Evolutionary conservation across 106 monocot species (phyloP), one percentile per base, ranked within the genome.

Genomic region (Ottelia alismoides): DNA sequence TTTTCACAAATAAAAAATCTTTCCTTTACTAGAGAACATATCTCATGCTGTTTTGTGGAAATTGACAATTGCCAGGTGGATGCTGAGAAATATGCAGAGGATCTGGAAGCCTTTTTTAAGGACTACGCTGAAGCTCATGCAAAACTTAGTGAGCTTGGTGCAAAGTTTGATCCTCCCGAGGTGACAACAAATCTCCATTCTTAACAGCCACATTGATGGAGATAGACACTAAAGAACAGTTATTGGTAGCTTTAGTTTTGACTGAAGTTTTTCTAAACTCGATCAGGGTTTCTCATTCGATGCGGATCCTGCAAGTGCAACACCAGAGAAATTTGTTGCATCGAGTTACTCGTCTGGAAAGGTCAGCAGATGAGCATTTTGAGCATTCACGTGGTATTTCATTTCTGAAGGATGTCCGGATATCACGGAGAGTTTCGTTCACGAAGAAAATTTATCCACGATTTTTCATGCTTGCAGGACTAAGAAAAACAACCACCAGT

Each of bases 51-150:
- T n/a, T n/a, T n/a, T n/a, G n/a, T n/a, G n/a, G n/a, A n/a, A n/a
- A n/a, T n/a, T n/a, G n/a, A 43, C 40, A 43, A 43, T 28, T 35
- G 63, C 23, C 64, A 98, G 98, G 62, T 73, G 28, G 85, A 82
- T 70, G 85, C 98, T 40, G 90, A 90, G 72, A 90, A 90, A 68
- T 98, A 98, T 65, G 90, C 98, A 14, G 72, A 77, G 65, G 90
- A 98, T 59, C 74, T 82, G 60, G 82, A 85, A 44, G 74, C 69
- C 25, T 98, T 90, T 56, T 90, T 98, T 28, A 77, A 90, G 60
- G 98, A 98, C 31, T 98, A 98, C 66, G 89, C 98, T 27, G 98
- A 98, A 72, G 89, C 98, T 58, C 98, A 98, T 77, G 85, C 98
- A 23, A 85, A 82, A 58, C 90, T 98, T 28, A 98, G 98, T 69